A percentile compares a stretch with the other conserved stretches of the same genome.
Conservation (phyloP, 2,329 filamentous ascomycete genomes). For the Colletotrichum sp. region DNA sequence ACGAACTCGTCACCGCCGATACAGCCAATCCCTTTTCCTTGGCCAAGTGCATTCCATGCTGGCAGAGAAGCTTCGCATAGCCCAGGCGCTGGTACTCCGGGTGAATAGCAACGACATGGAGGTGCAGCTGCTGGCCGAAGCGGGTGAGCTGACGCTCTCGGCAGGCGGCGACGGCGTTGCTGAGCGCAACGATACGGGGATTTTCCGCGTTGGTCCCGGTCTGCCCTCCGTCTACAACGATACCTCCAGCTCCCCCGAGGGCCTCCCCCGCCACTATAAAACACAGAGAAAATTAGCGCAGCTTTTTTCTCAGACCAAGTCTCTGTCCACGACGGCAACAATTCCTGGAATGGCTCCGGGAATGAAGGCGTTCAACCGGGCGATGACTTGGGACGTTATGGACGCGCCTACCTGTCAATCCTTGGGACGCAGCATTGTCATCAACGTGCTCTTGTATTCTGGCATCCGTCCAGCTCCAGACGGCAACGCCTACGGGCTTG, state of each 20-base stretch:
- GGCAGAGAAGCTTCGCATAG: not conserved
- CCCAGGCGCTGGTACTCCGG: not conserved
- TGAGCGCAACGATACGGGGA: not conserved
- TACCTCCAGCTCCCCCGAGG: not conserved
- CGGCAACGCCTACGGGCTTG: not conserved
- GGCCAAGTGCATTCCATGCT: not conserved
- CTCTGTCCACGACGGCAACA: not conserved
- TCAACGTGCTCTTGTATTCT: not conserved
- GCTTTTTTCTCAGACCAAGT: not conserved
- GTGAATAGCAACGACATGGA: not conserved
- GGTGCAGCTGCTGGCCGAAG: not conserved
- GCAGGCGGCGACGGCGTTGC: not conserved
- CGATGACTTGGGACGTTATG: not conserved
- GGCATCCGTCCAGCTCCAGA: not conserved
- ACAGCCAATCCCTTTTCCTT: not conserved
- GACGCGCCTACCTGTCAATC: not conserved
- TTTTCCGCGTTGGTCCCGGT: not conserved
- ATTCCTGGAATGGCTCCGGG: not conserved
- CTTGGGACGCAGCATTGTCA: not conserved
- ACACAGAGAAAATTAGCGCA: not conserved
- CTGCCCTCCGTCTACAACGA: rapidly evolving
- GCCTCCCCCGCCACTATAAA: not conserved
- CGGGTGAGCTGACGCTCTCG: not conserved
- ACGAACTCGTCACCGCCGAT: not conserved
- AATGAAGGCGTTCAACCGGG: not conserved